Base-by-base conservation (phyloP, 192 early-diverging fungal genomes). In the Coemansia erecta region DNA sequence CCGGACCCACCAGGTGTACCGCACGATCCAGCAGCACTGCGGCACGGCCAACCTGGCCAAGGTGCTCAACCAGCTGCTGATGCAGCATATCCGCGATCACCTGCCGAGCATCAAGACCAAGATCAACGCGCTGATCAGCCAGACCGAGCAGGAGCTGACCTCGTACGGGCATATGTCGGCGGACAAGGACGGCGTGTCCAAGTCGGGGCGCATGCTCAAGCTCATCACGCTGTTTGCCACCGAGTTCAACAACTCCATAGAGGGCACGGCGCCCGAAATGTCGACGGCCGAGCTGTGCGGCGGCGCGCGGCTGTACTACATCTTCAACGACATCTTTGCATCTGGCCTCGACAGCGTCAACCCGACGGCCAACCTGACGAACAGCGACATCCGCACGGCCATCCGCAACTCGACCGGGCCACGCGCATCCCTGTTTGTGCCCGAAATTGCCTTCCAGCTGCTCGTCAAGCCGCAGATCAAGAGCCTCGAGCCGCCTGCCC, bases 391-490 rank as follows among this genome's bases (percentile, higher is more conserved):
- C 63, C 85, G 88, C 53, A 87, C 83, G 2, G 90, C 90, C 28
- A 92, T 92, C 53, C 88, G 90, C 54, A 92, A 92, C 72, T 90
- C 90, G 2, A 89, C 84, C 0, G 90, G 90, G 9, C 88, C 90
- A 5, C 78, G 89, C 10, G 84, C 89, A 10, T 89, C 88, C 18
- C 80, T 92, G 14, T 92, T 92, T 82, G 89, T 92, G 12, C 90
- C 90, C 11, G 90, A 92, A 64, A 84, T 90, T 64, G 90, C 90
- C 9, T 92, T 92, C 79, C 88, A 92, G 65, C 80, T 92, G 23
- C 56, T 92, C 31, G 90, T 92, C 54, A 89, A 87, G 60, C 90
- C 90, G 40, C 89, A 90, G 66, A 90, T 92, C 56, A 85, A 84
- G 56, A 61, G 85, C 26, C 77, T 92, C 15, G 89, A 90, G 67